These are phyloP conservation scores for Musa itinerans DNA, from an alignment of 176 grass and related monocot species.

Conservation along the genomic window DNA sequence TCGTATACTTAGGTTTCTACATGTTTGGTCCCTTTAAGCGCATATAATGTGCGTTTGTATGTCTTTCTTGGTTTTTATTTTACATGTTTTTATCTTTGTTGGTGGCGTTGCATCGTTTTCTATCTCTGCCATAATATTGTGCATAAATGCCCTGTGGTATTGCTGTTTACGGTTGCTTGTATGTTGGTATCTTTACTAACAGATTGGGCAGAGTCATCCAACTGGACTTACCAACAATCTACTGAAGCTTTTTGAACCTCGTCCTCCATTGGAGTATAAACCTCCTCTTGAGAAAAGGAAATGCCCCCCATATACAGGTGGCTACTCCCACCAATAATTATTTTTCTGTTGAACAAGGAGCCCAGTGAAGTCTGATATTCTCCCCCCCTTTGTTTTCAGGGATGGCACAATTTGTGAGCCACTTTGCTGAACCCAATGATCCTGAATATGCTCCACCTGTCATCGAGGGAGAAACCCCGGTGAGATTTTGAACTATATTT, in stretches of 20 bases:
- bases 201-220: constrained; percentile 87
- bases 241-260: constrained; percentile 85
- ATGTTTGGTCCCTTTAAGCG: no score
- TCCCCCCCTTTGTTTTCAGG: constrained; percentile 18
- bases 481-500: constrained; percentile 8
- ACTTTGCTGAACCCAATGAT: constrained; percentile 44
- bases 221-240: constrained; percentile 82
- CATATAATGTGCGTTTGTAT: no score
- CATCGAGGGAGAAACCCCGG: constrained; percentile 43
- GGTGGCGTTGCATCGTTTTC: no score
- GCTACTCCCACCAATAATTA: neutral
- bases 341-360: neutral
- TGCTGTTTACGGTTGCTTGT: neutral
- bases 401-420: constrained; percentile 49
- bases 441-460: constrained; percentile 58
- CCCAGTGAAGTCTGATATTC: neutral
- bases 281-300: constrained; percentile 73
- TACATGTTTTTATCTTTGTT: no score
- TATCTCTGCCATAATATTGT: no score
- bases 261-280: constrained; percentile 66
- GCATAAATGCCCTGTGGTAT: no score
- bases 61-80: no score
- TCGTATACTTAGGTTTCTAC: no score
- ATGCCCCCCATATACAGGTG: constrained; percentile 49
- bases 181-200: neutral